Conservation (phyloP, 352 stramenopile species). For the Aphanomyces cochlioides region DNA sequence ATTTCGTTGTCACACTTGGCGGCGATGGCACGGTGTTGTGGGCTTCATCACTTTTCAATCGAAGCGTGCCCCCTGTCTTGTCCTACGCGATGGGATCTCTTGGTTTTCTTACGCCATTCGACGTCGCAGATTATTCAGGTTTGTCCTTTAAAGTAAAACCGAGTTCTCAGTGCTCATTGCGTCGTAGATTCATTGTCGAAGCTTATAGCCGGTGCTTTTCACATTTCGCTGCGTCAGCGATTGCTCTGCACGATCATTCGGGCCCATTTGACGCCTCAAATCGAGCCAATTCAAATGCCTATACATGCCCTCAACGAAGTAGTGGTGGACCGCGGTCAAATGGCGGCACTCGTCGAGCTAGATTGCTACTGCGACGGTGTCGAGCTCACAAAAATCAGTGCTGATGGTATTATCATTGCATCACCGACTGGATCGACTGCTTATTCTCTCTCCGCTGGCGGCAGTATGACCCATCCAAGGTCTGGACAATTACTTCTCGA, state of each 20-base stretch:
- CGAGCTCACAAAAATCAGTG: conserved; percentile 92
- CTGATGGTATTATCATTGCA: conserved; percentile 98
- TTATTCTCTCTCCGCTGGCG: conserved; percentile 96
- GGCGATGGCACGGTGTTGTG: conserved; percentile 93
- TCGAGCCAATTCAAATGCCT: conserved; percentile 36
- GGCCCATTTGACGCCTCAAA: conserved; percentile 45
- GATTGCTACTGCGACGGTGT: conserved; percentile 97
- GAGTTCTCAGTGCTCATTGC: background rate
- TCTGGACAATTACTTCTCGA: background rate
- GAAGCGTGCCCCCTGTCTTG: conserved; percentile 93
- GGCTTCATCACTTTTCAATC: conserved; percentile 81
- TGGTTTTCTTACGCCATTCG: conserved; percentile 95
- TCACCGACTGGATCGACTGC: conserved; percentile 97
- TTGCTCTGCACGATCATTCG: conserved; percentile 71
- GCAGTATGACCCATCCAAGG: conserved; percentile 96
- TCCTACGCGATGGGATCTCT: conserved; percentile 93
- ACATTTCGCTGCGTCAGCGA: conserved; percentile 76
- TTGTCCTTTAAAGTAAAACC: background rate
- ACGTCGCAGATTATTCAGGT: conserved; percentile 55
- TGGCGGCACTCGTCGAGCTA: conserved; percentile 89
- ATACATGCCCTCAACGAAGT: conserved; percentile 98
- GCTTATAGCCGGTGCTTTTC: conserved; percentile 78
- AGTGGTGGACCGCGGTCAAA: conserved; percentile 93
- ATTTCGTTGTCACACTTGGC: conserved; percentile 92
- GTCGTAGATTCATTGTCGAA: conserved; percentile 58